Evolutionary conservation across 148 eudicot species (phyloP), one percentile per base, ranked within the genome.

Genomic region (Spergularia bocconei): DNA sequence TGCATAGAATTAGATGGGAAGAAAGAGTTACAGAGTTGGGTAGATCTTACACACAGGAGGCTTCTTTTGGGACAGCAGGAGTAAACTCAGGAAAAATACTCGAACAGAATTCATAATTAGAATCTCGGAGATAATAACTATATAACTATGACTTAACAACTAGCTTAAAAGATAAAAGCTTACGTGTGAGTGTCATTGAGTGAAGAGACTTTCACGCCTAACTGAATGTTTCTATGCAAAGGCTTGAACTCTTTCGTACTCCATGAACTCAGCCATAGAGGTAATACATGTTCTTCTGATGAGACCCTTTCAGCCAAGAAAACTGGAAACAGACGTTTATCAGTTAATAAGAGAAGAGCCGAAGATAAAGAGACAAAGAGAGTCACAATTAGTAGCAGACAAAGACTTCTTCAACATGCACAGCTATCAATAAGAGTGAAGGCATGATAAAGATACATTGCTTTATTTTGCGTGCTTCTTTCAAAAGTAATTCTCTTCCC

Each of bases 131-230:
- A 66, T n/a, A 44, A 44, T 66, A 23, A 23, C 25, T 23, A 23
- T 21, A n/a, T 13, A 48, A 61, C 0, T 17, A 59, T 25, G 47
- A 41, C 25, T 15, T 20, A 44, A 48, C 6, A 1, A 20, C 38
- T 41, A 75, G 11, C n/a, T 9, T 16, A 48, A 65, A 23, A 55
- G 19, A 79, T 69, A 69, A 20, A 56, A 60, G 60, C 99, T 89
- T 86, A 95, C 99, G 89, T 84, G 59, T 88, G 89, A 23, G 55
- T 59, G 73, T 75, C 71, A 66, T 62, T 63, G 77, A 95, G 86
- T 16, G 97, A 88, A 74, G 99, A 92, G 70, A 95, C 87, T 78
- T 90, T 86, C 73, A 84, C 87, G 71, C 96, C 97, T 70, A 91
- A 58, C 76, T 63, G 79, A 75, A 95, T 84, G 63, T 82, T 83